Conservation (phyloP, 2,329 filamentous ascomycete species). For the Alternaria metachromatica region DNA sequence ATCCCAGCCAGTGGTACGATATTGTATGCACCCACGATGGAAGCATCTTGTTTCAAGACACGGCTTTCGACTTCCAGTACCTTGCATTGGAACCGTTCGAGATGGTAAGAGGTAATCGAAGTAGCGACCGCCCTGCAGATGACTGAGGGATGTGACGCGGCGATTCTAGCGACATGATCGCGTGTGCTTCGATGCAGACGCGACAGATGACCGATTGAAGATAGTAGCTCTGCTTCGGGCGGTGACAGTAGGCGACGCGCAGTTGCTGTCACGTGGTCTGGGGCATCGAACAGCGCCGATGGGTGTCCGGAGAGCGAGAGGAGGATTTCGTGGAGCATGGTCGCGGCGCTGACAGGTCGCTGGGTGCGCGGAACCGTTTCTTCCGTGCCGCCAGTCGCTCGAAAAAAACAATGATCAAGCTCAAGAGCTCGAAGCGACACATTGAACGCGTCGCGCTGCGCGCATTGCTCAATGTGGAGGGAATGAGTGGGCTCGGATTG, state of each 20-base stretch:
- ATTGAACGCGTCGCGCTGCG: constrained; percentile 34
- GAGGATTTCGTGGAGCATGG: constrained; percentile 98
- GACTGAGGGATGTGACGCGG: constrained; percentile 74
- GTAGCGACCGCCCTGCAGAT: constrained; percentile 89
- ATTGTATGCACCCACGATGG: constrained; percentile 86
- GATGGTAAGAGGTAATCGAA: constrained; percentile 74
- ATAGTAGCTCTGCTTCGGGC: constrained; percentile 81
- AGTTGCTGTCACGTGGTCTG: constrained; percentile 46
- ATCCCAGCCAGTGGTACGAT: constrained; percentile 90
- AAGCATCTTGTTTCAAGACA: constrained; percentile 78
- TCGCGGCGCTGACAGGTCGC: constrained; percentile 20
- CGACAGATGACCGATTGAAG: constrained; percentile 77
- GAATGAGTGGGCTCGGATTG: constrained; percentile 16
- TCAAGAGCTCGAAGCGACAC: constrained; percentile 49
- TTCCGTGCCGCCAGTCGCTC: constrained; percentile 30
- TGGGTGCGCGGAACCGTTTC: constrained; percentile 13
- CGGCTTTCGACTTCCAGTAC: constrained; percentile 83
- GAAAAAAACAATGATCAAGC: constrained; percentile 37
- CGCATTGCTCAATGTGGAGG: constrained; percentile 18
- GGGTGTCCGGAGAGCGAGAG: constrained; percentile 94
- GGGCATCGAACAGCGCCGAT: constrained; percentile 77
- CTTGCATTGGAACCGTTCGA: constrained; percentile 81
- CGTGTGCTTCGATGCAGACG: constrained; percentile 77
- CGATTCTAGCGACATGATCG: constrained; percentile 69
- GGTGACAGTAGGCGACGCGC: constrained; percentile 67